Evolutionary conservation across 441 rosid genomes (phyloP), one percentile per base, ranked within the genome.

Genomic region (Pelargonium exstipulatum): DNA sequence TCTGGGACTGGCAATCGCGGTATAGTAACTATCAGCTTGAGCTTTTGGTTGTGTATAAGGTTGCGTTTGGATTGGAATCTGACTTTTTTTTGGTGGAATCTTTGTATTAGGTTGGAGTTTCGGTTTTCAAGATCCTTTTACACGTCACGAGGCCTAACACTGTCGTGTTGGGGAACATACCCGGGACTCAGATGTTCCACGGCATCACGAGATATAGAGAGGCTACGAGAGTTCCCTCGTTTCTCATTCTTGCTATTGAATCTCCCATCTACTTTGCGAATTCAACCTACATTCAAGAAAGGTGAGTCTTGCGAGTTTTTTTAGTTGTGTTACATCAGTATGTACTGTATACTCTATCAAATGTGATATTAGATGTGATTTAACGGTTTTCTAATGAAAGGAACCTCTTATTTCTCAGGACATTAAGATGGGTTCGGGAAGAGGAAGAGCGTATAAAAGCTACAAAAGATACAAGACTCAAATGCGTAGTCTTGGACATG

Each of bases 261-360:
- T 86, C 97, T 66, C 97, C 97, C 5, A 82, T 94, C 55, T 91
- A 88, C 84, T 94, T 94, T 16, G 97, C 92, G 12, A 94, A 91
- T 78, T 82, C 91, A 61, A 90, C 96, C 69, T 94, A 94, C 79
- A 81, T 91, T 35, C 95, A 85, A 80, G 97, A 91, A 78, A 91
- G 96, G 97, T 88, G 9, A 55, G 81, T 48, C 14, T 17, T 26
- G 5, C 35, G 2, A 32, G 35, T 2, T 32, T 32, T 32, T 32
- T 2, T 1, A 32, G 35, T 32, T 0, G 35, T 32, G 35, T 32
- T 32, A 32, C 35, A 32, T 32, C 35, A 32, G 35, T 32, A 32
- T 32, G 35, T 32, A 32, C 35, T 3, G 2, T 32, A 32, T 32
- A 32, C 35, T 32, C 5, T 32, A 2, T 32, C 35, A 32, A 4